phyloP scores from a whole-genome alignment of 768 basidiomycete genomes.

The Clitopilus passeckerianus region DNA sequence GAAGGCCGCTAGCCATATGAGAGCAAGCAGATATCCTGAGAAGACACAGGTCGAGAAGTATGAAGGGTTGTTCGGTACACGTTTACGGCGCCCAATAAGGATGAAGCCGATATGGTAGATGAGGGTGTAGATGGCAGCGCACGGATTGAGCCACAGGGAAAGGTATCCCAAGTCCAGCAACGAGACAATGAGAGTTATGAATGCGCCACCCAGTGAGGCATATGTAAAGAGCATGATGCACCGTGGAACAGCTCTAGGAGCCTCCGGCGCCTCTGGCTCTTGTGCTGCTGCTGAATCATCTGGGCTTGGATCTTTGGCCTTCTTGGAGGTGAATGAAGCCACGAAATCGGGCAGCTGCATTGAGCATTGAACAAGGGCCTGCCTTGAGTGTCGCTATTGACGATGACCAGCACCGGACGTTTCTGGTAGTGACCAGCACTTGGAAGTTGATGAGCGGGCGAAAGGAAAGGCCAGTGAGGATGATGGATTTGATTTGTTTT shows the following conservation, averaged over 20 bases:
- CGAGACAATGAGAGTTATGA: constrained; percentile 21
- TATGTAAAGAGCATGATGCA: constrained; percentile 22
- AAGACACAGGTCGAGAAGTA: constrained; percentile 27
- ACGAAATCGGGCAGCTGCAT: constrained; percentile 7
- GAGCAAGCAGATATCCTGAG: constrained; percentile 22
- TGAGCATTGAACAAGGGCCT: constrained; percentile 4
- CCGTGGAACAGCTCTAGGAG: constrained; percentile 13
- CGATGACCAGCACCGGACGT: constrained; percentile 24
- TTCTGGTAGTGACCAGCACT: constrained; percentile 23
- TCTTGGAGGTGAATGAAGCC: not conserved
- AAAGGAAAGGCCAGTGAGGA: not conserved
- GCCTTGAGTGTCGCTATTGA: constrained; percentile 5
- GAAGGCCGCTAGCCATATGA: constrained; percentile 25
- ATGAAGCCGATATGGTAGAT: constrained; percentile 21
- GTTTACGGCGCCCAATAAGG: constrained; percentile 19
- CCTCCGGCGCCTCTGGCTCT: not conserved
- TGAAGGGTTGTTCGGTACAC: constrained; percentile 19
- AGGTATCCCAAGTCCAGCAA: constrained; percentile 28
- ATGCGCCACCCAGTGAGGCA: constrained; percentile 18
- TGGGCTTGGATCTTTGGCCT: not conserved
- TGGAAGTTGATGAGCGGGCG: constrained; percentile 4
- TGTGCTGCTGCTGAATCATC: not conserved
- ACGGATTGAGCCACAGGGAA: constrained; percentile 27
- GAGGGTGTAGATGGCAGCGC: constrained; percentile 22
- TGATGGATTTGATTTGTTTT: not conserved